These are phyloP conservation scores for Houttuynia cordata DNA, from an alignment of 164 flowering plant genomes.

Conservation along the genomic window DNA sequence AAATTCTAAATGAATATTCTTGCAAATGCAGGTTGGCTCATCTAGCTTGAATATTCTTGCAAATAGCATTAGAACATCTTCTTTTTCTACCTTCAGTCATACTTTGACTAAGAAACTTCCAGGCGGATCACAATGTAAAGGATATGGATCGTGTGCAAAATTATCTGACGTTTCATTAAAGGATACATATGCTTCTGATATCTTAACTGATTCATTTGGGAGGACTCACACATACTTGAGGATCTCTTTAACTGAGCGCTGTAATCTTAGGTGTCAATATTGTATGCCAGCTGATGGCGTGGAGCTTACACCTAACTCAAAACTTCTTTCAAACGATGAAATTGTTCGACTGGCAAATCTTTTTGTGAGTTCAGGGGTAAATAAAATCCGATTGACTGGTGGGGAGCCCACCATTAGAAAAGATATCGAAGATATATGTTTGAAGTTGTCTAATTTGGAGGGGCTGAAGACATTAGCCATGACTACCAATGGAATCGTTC, in stretches of 20 bases:
- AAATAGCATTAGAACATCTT: not conserved
- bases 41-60: not conserved
- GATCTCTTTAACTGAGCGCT: conserved; percentile 89
- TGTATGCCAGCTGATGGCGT: conserved; percentile 98
- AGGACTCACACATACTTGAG: conserved; percentile 85
- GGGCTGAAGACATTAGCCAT: conserved; percentile 80
- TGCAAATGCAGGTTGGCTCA: not conserved
- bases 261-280: conserved; percentile 85
- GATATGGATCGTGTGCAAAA: conserved; percentile 27
- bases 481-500: conserved; percentile 84
- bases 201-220: conserved; percentile 85
- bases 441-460: conserved; percentile 49
- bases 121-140: not conserved
- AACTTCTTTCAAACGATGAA: conserved; percentile 51
- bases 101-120: not conserved
- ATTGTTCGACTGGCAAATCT: conserved; percentile 62
- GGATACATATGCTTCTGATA: conserved; percentile 46
- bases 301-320: conserved; percentile 62
- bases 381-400: conserved; percentile 88
- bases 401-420: conserved; percentile 93
- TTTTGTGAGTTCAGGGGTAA: conserved; percentile 77
- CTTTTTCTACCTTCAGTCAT: not conserved
- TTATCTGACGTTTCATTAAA: conserved; percentile 30
- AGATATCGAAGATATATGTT: conserved; percentile 84
- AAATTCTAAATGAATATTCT: too few relatives aligned